phyloP scores from a whole-genome alignment of 106 monocot genomes.

The Dendrobium nobile region DNA sequence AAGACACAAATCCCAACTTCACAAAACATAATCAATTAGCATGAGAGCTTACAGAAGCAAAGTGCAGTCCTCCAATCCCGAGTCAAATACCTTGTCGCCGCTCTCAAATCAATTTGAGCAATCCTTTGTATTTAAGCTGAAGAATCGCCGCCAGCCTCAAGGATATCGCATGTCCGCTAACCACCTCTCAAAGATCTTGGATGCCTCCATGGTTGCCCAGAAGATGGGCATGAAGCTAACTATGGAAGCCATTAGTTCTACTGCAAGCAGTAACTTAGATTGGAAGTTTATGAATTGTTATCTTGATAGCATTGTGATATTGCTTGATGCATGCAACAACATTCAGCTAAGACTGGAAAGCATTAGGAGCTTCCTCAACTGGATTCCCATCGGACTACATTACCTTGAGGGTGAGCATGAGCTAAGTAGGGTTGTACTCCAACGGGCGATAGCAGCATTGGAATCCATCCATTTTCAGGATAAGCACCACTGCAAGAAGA shows the following conservation, averaged over 20 bases:
- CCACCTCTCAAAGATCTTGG: background rate
- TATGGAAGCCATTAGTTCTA: background rate
- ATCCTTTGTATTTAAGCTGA: background rate
- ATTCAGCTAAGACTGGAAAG: background rate
- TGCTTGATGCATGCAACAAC: background rate
- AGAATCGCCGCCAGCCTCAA: background rate
- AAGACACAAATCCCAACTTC: too few relatives aligned
- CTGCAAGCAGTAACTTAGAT: background rate
- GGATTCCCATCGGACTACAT: background rate
- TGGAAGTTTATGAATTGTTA: background rate
- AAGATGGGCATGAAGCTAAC: background rate
- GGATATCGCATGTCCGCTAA: background rate
- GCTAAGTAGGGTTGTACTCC: background rate
- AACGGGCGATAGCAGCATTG: background rate
- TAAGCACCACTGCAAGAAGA: background rate
- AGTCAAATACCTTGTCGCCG: background rate
- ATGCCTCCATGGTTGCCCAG: background rate
- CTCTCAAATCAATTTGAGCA: background rate
- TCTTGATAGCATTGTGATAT: background rate
- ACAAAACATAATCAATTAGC: background rate
- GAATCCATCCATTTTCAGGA: background rate
- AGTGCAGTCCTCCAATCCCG: background rate
- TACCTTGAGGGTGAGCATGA: conserved; percentile 4
- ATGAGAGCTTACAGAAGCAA: background rate
- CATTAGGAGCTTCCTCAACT: background rate